Percentiles rank a stretch among this genome's conserved stretches.
These are phyloP conservation scores for Aspergillus floridensis DNA, from an alignment of 2,329 filamentous ascomycete species.

Conservation along the genomic window DNA sequence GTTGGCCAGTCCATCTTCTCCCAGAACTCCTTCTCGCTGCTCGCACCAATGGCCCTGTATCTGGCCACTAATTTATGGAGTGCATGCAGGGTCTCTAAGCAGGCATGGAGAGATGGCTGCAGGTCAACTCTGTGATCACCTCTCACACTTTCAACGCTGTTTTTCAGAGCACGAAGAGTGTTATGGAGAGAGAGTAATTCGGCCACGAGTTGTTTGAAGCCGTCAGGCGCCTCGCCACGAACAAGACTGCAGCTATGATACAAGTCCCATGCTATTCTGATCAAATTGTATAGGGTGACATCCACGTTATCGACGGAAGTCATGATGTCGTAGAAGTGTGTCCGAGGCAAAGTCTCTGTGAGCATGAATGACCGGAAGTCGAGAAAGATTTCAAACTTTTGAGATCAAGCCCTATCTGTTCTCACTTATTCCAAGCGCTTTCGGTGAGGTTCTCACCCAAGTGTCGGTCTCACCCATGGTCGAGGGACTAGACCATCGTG, in stretches of 20 bases:
- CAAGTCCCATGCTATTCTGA: conserved; percentile 28
- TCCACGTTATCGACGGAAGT: conserved; percentile 22
- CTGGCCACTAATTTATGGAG: conserved; percentile 23
- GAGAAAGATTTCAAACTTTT: background rate
- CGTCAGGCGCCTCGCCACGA: conserved; percentile 28
- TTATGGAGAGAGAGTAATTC: conserved; percentile 29
- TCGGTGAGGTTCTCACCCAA: too few relatives aligned
- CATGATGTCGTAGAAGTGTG: conserved; percentile 15
- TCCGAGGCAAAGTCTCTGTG: background rate
- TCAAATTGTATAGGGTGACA: conserved; percentile 19
- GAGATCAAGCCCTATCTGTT: background rate
- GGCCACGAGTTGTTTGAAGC: conserved; percentile 27
- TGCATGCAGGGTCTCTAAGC: conserved; percentile 23
- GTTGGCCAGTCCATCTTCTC: conserved; percentile 28
- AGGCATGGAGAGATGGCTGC: conserved; percentile 24
- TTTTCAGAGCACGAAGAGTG: conserved; percentile 21
- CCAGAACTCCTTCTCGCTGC: conserved; percentile 27
- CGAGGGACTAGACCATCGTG: too few relatives aligned
- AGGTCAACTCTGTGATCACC: conserved; percentile 24
- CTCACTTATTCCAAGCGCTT: too few relatives aligned
- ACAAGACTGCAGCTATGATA: conserved; percentile 27
- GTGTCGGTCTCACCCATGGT: too few relatives aligned
- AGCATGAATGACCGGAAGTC: background rate
- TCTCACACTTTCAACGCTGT: conserved; percentile 25
- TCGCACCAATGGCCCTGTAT: conserved; percentile 22